Percentiles rank a stretch among this genome's conserved stretches.
Conservation (phyloP, 2,329 filamentous ascomycete species). For the Aspergillus nomiae region DNA sequence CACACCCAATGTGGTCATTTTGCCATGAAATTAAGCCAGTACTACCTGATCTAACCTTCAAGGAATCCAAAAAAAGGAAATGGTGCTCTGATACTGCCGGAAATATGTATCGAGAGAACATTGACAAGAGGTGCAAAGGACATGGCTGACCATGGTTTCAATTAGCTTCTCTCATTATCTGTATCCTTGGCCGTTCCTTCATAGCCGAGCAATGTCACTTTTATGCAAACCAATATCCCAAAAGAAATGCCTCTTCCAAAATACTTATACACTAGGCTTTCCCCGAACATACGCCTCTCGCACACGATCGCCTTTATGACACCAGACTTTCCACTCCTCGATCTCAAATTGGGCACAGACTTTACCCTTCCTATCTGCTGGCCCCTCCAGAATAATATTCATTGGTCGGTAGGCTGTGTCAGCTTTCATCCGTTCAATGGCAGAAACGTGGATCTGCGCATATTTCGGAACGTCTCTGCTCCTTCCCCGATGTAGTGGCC, state of each 20-base stretch:
- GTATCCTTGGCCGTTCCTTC: background rate
- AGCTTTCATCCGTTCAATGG: conserved; percentile 66
- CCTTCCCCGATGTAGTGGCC: conserved; percentile 73
- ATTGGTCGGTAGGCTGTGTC: conserved; percentile 67
- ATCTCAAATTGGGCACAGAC: conserved; percentile 8
- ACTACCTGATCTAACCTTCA: background rate
- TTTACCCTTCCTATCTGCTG: background rate
- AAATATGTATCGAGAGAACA: background rate
- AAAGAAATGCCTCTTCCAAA: background rate
- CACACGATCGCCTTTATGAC: conserved; percentile 18
- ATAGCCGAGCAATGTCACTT: background rate
- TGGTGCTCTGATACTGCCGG: background rate
- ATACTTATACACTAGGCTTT: background rate
- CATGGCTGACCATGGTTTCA: background rate
- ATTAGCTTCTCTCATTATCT: background rate
- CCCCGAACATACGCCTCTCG: conserved; percentile 17
- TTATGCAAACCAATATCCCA: background rate
- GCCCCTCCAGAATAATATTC: conserved; percentile 62
- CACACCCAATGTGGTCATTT: background rate
- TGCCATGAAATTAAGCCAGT: too few species aligned
- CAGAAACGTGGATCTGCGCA: conserved; percentile 69
- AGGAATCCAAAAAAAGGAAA: background rate
- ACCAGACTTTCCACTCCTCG: conserved; percentile 15
- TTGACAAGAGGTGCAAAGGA: background rate
- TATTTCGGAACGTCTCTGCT: conserved; percentile 70